Percentiles rank a stretch among this genome's conserved stretches.
These are phyloP conservation scores for Penicillium lividum DNA, from an alignment of 495 filamentous ascomycete genomes.

Conservation along the genomic window DNA sequence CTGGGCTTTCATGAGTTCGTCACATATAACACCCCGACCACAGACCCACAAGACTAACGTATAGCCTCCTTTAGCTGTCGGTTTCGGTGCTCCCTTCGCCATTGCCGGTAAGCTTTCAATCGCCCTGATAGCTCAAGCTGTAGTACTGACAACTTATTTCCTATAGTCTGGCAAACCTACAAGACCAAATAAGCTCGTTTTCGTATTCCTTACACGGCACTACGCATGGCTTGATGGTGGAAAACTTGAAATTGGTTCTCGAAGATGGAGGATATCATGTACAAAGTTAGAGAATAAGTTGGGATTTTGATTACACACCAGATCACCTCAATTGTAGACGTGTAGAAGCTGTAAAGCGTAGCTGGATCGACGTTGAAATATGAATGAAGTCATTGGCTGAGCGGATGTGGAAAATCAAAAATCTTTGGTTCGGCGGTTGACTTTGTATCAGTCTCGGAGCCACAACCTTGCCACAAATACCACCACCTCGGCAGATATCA, in stretches of 20 bases:
- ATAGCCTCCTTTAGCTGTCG: constrained; percentile 51
- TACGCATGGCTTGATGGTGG: constrained; percentile 22
- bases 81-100: constrained; percentile 78
- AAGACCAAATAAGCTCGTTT: constrained; percentile 54
- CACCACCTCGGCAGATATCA: constrained; percentile 6
- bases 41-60: constrained; percentile 33
- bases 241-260: constrained; percentile 25
- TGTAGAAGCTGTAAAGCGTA: constrained; percentile 23
- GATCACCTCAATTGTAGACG: constrained; percentile 21
- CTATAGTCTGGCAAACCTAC: constrained; percentile 82
- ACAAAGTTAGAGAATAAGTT: constrained; percentile 47
- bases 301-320: constrained; percentile 23
- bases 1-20: constrained; percentile 76
- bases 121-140: neutral
- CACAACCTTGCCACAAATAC: constrained; percentile 16
- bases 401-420: constrained; percentile 45
- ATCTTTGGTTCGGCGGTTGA: constrained; percentile 40
- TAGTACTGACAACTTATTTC: constrained; percentile 28
- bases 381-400: constrained; percentile 56
- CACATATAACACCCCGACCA: constrained; percentile 16
- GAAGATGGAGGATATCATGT: constrained; percentile 39
- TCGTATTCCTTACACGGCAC: constrained; percentile 23
- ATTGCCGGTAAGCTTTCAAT: constrained; percentile 68
- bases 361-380: constrained; percentile 37
- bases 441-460: constrained; percentile 20